A percentile compares a stretch with the other conserved stretches of the same genome.
These are phyloP conservation scores for Sordariomycetes sp. DNA, from an alignment of 2,329 filamentous ascomycete species.

Conservation along the genomic window DNA sequence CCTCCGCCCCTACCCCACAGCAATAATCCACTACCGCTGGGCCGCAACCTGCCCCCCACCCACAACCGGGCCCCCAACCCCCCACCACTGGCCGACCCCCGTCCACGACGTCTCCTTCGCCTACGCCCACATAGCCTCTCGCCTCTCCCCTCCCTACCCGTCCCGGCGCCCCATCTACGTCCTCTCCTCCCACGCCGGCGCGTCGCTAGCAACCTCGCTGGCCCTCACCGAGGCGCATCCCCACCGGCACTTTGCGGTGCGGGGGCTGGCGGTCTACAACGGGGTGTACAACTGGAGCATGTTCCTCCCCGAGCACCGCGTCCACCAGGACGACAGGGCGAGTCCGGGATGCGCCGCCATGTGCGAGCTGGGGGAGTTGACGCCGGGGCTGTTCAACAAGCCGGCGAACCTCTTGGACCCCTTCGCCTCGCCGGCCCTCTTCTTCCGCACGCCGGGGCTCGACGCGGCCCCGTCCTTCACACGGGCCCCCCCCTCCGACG, in stretches of 20 bases:
- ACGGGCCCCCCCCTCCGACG: slow-evolving; percentile 5
- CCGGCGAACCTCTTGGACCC: slow-evolving; percentile 42
- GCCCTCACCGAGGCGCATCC: slow-evolving; percentile 40
- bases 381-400: slow-evolving; percentile 29
- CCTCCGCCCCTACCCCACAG: slow-evolving; percentile 28
- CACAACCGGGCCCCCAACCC: slow-evolving; percentile 7
- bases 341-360: not conserved
- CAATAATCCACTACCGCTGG: slow-evolving; percentile 50
- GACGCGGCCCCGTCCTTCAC: slow-evolving; percentile 30
- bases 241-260: slow-evolving; percentile 29
- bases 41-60: slow-evolving; percentile 10
- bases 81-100: slow-evolving; percentile 38
- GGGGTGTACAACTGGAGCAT: slow-evolving; percentile 53
- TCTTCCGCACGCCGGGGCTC: slow-evolving; percentile 41
- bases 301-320: slow-evolving; percentile 38
- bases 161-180: slow-evolving; percentile 24
- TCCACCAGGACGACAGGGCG: slow-evolving; percentile 16
- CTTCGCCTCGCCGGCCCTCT: slow-evolving; percentile 43
- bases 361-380: not conserved
- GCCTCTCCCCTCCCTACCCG: slow-evolving; percentile 21
- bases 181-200: slow-evolving; percentile 45
- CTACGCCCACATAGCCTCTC: slow-evolving; percentile 36
- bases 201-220: slow-evolving; percentile 39
- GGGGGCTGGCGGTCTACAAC: slow-evolving; percentile 42
- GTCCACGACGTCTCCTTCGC: slow-evolving; percentile 41